Percentiles rank a stretch among this genome's conserved stretches.
These are phyloP conservation scores for Quercus parvula DNA, from an alignment of 306 rosid genomes.

Conservation along the genomic window DNA sequence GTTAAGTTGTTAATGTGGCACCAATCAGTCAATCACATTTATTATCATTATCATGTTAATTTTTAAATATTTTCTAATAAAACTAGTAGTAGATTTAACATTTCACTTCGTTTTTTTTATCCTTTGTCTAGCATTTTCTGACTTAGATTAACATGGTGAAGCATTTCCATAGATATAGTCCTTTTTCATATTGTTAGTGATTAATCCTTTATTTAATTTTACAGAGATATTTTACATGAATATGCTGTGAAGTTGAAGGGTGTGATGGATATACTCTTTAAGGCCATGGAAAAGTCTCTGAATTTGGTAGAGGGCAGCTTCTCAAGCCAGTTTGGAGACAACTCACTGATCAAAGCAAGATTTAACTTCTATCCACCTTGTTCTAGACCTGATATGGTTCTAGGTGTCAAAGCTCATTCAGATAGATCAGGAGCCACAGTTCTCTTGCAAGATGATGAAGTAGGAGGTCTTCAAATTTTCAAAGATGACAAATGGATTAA, in stretches of 20 bases:
- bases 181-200: too few species aligned
- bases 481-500: constrained; percentile 42
- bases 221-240: constrained; percentile 37
- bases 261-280: constrained; percentile 38
- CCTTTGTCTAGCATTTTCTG: too few species aligned
- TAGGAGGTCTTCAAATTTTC: constrained; percentile 63
- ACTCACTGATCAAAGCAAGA: constrained; percentile 26
- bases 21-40: too few species aligned
- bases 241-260: constrained; percentile 28
- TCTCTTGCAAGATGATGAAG: constrained; percentile 55
- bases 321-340: constrained; percentile 45
- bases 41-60: too few species aligned
- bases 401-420: constrained; percentile 65
- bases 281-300: constrained; percentile 48
- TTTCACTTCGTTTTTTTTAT: too few species aligned
- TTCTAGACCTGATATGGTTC: constrained; percentile 59
- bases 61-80: too few species aligned
- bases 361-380: constrained; percentile 60
- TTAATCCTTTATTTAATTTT: neutral
- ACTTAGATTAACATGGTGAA: too few species aligned
- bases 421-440: constrained; percentile 57
- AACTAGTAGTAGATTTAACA: too few species aligned
- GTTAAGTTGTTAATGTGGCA: too few species aligned
- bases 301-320: constrained; percentile 45
- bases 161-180: too few species aligned